Evolutionary conservation across 768 basidiomycete genomes (phyloP).

Genomic region (Epithele typhae): DNA sequence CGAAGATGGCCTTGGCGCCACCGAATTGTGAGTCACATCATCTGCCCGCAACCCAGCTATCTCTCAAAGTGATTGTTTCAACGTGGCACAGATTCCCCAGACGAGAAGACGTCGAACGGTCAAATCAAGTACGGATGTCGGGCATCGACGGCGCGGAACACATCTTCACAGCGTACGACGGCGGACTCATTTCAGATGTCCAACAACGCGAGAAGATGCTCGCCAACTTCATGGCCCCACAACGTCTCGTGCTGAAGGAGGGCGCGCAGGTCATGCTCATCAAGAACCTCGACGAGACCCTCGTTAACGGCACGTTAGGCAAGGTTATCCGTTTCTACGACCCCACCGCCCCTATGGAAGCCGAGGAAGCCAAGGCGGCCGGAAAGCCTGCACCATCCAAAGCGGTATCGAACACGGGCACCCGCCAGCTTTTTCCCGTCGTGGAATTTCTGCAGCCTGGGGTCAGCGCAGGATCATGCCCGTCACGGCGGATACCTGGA

Average conservation of each 20-base stretch:
- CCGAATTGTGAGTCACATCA: constrained; percentile 67
- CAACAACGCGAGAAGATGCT: constrained; percentile 74
- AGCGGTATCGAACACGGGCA: constrained; percentile 3
- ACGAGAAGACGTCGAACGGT: constrained; percentile 85
- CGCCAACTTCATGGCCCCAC: constrained; percentile 86
- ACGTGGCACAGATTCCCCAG: constrained; percentile 70
- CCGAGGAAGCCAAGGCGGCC: constrained; percentile 35
- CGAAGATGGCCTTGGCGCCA: constrained; percentile 79
- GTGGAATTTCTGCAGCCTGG: constrained; percentile 74
- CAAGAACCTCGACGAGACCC: constrained; percentile 59
- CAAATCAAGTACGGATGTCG: constrained; percentile 69
- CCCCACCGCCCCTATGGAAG: constrained; percentile 30
- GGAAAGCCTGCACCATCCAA: constrained; percentile 24
- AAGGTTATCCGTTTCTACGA: constrained; percentile 72
- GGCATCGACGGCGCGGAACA: constrained; percentile 50
- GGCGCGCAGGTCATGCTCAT: constrained; percentile 76
- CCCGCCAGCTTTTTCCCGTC: constrained; percentile 50
- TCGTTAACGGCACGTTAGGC: constrained; percentile 96
- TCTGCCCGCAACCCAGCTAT: neutral
- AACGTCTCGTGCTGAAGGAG: constrained; percentile 60
- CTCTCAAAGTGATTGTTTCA: too few relatives aligned
- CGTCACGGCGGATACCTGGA: constrained; percentile 73
- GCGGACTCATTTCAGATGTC: constrained; percentile 49
- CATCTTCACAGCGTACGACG: constrained; percentile 57
- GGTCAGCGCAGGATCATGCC: constrained; percentile 50